Base-by-base conservation (phyloP, 2,329 filamentous ascomycete genomes). In the Colletotrichum euphorbiae region DNA sequence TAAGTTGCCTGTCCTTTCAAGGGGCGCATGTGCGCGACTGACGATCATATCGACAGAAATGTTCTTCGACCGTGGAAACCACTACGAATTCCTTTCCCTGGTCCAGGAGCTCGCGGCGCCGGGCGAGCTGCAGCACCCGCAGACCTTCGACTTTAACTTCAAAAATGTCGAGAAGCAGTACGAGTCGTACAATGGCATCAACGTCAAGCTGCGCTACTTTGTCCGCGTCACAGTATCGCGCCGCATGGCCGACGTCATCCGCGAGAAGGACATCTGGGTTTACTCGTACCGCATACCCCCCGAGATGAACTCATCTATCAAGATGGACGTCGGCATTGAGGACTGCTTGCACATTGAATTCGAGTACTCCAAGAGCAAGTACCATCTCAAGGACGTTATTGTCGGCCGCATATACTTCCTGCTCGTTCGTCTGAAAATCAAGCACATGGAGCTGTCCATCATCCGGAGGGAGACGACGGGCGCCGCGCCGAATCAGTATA, bases 91-190 rank as follows among this genome's bases (percentile, higher is more conserved):
- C 82, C 91, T 99, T 69, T 97, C 94, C 40, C 89, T 98, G 31
- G 95, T 96, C 75, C 97, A 98, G 81, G 96, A 99, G 82, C 90
- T 99, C 45, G 96, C 96, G 17, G 94, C 96, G 17, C 96, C 96
- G 2, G 96, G 96, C 80, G 96, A 99, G 84, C 91, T 99, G 66
- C 96, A 98, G 79, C 97, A 99, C 82, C 96, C 96, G 48, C 96
- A 99, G 83, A 98, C 94, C 55, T 98, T 97, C 80, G 93, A 97
- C 73, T 99, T 99, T 89, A 97, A 98, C 84, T 99, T 99, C 89
- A 98, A 98, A 82, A 99, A 98, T 80, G 94, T 99, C 75, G 96
- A 99, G 87, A 99, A 99, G 86, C 94, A 97, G 81, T 99, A 99
- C 86, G 97, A 99, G 83, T 98, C 94, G 72, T 99, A 99, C 87